Evolutionary conservation across 768 basidiomycete genomes (phyloP).

Genomic region (Phlegmacium glaucopus): DNA sequence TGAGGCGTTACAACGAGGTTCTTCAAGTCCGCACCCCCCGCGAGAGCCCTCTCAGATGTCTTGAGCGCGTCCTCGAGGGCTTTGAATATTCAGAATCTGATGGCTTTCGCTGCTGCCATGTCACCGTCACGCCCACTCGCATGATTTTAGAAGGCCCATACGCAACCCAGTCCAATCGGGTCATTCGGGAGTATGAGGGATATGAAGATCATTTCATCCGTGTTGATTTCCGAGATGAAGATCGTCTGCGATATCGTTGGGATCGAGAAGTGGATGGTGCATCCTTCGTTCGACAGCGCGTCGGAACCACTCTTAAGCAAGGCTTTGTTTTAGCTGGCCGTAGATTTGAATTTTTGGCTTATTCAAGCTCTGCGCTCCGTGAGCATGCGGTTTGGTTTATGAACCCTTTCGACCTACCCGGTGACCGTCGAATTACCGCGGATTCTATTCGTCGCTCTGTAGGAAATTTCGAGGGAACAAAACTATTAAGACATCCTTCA

Average conservation of each 20-base stretch:
- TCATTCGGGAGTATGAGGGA: conserved; percentile 64
- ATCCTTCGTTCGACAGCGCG: conserved; percentile 53
- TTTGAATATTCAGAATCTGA: conserved; percentile 21
- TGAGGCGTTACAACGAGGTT: conserved; percentile 50
- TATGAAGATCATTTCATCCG: conserved; percentile 72
- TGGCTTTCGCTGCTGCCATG: conserved; percentile 65
- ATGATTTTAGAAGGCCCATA: conserved; percentile 76
- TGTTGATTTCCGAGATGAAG: conserved; percentile 84
- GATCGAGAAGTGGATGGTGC: conserved; percentile 59
- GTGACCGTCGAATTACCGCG: conserved; percentile 41
- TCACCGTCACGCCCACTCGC: conserved; percentile 74
- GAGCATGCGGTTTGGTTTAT: conserved; percentile 65
- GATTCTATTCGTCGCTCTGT: conserved; percentile 56
- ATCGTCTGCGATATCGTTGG: conserved; percentile 71
- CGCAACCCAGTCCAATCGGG: conserved; percentile 71
- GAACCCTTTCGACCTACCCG: conserved; percentile 45
- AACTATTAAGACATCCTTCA: conserved; percentile 56
- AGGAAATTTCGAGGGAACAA: conserved; percentile 60
- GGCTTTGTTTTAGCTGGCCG: conserved; percentile 74
- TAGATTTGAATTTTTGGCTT: conserved; percentile 76
- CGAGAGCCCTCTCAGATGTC: conserved; percentile 43
- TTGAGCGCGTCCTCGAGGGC: conserved; percentile 29
- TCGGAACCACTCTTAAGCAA: conserved; percentile 52
- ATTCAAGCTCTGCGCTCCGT: conserved; percentile 56
- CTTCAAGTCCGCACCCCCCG: conserved; percentile 40